Conservation (phyloP, 441 rosid genomes). For the Adansonia gregorii region DNA sequence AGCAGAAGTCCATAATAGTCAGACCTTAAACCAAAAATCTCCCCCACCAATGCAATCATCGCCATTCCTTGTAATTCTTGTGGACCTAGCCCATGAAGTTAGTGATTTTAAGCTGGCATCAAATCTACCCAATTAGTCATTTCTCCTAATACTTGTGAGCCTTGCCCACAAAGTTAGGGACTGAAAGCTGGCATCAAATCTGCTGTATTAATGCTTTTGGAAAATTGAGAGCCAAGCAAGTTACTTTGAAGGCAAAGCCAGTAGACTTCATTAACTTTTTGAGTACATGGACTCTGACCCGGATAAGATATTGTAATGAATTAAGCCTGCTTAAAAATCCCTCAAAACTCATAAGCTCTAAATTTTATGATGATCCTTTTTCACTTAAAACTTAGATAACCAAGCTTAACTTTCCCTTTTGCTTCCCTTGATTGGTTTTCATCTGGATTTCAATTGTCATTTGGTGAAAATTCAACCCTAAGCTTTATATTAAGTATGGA, state of each 20-base stretch:
- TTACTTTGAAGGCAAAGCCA: background rate
- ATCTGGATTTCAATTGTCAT: background rate
- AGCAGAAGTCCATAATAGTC: background rate
- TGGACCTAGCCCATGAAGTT: background rate
- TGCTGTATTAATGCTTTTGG: background rate
- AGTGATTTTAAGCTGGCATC: background rate
- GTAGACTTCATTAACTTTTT: conserved; percentile 7
- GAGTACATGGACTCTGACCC: background rate
- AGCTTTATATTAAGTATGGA: background rate
- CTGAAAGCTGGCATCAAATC: background rate
- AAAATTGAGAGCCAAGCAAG: conserved; percentile 1
- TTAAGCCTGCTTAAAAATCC: background rate
- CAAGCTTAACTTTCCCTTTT: background rate
- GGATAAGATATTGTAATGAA: background rate
- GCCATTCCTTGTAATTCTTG: background rate
- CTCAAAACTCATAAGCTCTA: background rate
- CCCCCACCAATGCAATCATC: background rate
- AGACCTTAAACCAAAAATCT: background rate
- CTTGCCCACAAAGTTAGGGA: background rate
- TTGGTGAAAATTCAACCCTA: background rate
- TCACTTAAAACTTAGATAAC: conserved; percentile 6
- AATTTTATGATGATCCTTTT: background rate
- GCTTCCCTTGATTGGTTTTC: background rate
- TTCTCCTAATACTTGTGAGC: background rate
- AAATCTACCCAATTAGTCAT: background rate